Evolutionary conservation across 1,284 basidiomycete genomes (phyloP), one percentile per base, ranked within the genome.

Genomic region (Trichosporon sp.): DNA sequence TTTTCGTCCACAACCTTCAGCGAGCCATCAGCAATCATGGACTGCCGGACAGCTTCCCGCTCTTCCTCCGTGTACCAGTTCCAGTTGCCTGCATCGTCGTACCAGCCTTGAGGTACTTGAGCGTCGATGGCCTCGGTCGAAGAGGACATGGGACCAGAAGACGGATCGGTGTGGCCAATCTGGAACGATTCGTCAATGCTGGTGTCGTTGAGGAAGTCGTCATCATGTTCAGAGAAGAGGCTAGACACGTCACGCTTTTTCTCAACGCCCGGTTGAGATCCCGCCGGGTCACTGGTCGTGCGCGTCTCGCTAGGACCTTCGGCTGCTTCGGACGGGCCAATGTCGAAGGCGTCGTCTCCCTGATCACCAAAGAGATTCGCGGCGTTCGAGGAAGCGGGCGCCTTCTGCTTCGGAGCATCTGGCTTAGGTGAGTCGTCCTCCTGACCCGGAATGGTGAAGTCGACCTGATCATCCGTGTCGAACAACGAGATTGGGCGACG

Each of bases 21-120:
- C 21, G 56, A 48, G n/a, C 38, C 67, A 21, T 75, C 71, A 11
- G 71, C 77, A 16, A 80, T 40, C 79, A 81, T 78, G 0, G 77
- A 68, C 66, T 72, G 59, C 19, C 78, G 75, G 26, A 83, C 82
- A 26, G 75, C 76, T 68, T 79, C 79, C 51, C 75, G 76, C 71
- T 83, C 78, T 71, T 82, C 82, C 0, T 76, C 77, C 4, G 82
- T 83, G 71, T 83, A 83, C 76, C 80, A 82, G 64, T 80, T 68
- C 74, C 77, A 83, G 46, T 76, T 70, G 32, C 79, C 80, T 21
- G 71, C 65, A 19, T 83, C 81, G 69, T 82, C 79, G 65, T 79
- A 82, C 82, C 82, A 83, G 32, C 82, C 82, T 65, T 80, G 73
- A 0, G 81, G 81, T 0, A 83, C 76, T 12, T 82, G 78, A 43